Evolutionary conservation across 192 early-diverging fungal genomes (phyloP), one percentile per base, ranked within the genome.

Genomic region (Physocladia obscura): DNA sequence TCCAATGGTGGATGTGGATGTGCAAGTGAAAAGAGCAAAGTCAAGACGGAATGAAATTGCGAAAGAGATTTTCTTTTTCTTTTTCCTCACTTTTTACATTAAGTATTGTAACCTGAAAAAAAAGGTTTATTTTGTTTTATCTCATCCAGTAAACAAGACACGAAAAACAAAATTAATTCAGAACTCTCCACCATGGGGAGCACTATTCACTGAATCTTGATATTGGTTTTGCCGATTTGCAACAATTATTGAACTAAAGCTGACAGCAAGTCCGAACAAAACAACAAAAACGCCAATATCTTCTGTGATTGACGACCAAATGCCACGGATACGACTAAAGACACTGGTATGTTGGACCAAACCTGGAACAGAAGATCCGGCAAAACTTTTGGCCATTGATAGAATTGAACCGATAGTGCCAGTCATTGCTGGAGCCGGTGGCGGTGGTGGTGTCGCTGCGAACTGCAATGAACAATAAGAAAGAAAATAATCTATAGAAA

Each of bases 201-300:
- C n/a, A n/a, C n/a, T n/a, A n/a, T n/a, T n/a, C n/a, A n/a, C n/a
- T n/a, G n/a, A n/a, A n/a, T n/a, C n/a, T n/a, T n/a, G n/a, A 19
- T 30, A 21, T 31, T 22, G 26, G 4, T 32, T 8, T 34, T 58
- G 52, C 26, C 11, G 30, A 34, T 30, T 13, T 34, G 24, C 21
- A 4, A 65, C 63, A 52, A 51, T 51, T 49, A 49, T 31, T 8
- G 29, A 30, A 31, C 34, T 34, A 19, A 52, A 30, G n/a, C 49
- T 49, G 35, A 65, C 63, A n/a, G 50, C 50, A 22, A 65, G 11
- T 1, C 63, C 63, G 11, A 65, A 26, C 17, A 49, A 31, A 5
- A 65, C 63, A 30, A 65, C 50, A 65, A 65, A 65, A 6, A 48
- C 49, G 17, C 21, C n/a, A 8, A 65, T 19, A 34, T 65, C 63